A percentile compares a stretch with the other conserved stretches of the same genome.
Conservation (phyloP, 495 filamentous ascomycete species). For the Xylaria castorea region DNA sequence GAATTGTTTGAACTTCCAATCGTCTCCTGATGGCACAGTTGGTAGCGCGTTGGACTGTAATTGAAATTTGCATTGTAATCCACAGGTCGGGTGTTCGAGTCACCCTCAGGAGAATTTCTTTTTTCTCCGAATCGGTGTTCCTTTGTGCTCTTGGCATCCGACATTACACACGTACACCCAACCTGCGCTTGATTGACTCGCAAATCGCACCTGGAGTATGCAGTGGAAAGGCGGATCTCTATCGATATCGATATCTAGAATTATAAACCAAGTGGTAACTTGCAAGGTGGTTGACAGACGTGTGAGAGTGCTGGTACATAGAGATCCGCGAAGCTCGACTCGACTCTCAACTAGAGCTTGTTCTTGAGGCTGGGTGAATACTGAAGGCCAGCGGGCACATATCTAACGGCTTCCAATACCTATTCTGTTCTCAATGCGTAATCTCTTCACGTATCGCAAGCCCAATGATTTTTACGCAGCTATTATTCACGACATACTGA, state of each 20-base stretch:
- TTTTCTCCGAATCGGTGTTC: neutral
- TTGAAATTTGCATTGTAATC: constrained; percentile 22
- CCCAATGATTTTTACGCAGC: neutral
- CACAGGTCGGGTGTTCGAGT: constrained; percentile 23
- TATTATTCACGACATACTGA: neutral
- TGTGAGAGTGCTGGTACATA: neutral
- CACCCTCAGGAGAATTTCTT: constrained; percentile 13
- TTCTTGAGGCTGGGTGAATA: neutral
- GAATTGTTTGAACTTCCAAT: neutral
- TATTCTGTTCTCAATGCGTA: neutral
- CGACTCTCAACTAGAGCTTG: neutral
- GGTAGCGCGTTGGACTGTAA: constrained; percentile 24
- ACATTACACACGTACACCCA: neutral
- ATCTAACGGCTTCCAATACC: neutral
- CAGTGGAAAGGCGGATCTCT: neutral
- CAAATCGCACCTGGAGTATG: neutral
- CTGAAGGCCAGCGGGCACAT: neutral
- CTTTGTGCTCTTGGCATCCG: neutral
- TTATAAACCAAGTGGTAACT: too few relatives aligned
- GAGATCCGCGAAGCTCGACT: neutral
- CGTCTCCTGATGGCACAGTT: constrained; percentile 21
- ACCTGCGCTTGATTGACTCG: neutral
- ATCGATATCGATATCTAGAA: neutral
- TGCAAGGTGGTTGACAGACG: too few relatives aligned
- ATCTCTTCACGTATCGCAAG: neutral